phyloP scores from a whole-genome alignment of 2,329 filamentous ascomycete species.

The Alternaria alternata region DNA sequence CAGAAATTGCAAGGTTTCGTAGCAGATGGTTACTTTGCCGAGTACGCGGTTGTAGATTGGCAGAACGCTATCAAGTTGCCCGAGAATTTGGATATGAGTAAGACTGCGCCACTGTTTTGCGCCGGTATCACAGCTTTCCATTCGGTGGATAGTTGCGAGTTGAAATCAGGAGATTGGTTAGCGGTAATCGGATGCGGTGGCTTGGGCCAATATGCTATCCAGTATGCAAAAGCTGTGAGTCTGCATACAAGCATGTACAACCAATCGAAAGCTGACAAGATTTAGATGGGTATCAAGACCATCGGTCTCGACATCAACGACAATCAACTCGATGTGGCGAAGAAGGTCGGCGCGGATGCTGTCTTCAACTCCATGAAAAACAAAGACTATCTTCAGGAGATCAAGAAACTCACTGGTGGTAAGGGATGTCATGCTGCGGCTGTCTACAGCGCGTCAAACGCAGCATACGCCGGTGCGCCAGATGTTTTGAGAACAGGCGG shows the following conservation, averaged over 20 bases:
- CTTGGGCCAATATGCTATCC: constrained; percentile 57
- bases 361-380: constrained; percentile 56
- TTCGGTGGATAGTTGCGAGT: constrained; percentile 43
- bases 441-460: constrained; percentile 52
- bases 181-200: constrained; percentile 58
- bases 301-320: constrained; percentile 58
- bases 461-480: constrained; percentile 50
- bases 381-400: constrained; percentile 48
- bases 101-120: constrained; percentile 58
- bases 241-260: not conserved
- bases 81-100: constrained; percentile 45
- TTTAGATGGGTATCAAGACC: constrained; percentile 53
- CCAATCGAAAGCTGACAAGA: not conserved
- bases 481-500: constrained; percentile 51
- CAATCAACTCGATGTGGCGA: constrained; percentile 51
- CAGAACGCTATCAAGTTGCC: constrained; percentile 56
- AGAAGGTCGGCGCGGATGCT: constrained; percentile 53
- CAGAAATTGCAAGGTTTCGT: constrained; percentile 55
- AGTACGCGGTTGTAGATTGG: constrained; percentile 58
- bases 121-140: constrained; percentile 58
- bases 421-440: constrained; percentile 55
- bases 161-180: constrained; percentile 49
- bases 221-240: constrained; percentile 55
- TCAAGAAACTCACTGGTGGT: constrained; percentile 52
- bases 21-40: constrained; percentile 57